Percentiles rank a stretch among this genome's conserved stretches.
These are phyloP conservation scores for Blepharisma stoltei DNA, from an alignment of 73 alveolate genomes.

Conservation along the genomic window DNA sequence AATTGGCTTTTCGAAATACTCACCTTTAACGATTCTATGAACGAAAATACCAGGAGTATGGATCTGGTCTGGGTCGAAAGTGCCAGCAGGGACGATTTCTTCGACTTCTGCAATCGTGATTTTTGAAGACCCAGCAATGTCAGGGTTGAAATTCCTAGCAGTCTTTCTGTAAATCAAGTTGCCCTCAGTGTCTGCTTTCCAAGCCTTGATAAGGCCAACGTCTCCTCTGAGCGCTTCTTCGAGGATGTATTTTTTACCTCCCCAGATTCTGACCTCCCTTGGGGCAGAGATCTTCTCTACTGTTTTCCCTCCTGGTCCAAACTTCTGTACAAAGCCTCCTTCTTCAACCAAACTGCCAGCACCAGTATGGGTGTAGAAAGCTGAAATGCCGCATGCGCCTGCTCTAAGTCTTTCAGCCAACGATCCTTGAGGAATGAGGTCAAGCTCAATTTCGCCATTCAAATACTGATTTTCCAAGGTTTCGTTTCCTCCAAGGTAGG, in stretches of 20 bases:
- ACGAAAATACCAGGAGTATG: conserved; percentile 89
- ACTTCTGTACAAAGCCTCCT: conserved; percentile 61
- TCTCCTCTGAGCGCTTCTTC: conserved; percentile 75
- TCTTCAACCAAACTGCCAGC: conserved; percentile 60
- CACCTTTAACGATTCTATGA: conserved; percentile 73
- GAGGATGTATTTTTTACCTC: conserved; percentile 64
- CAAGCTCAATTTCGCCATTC: conserved; percentile 82
- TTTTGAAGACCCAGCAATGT: conserved; percentile 70
- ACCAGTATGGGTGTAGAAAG: conserved; percentile 92
- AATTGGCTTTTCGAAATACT: conserved; percentile 52
- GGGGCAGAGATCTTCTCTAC: conserved; percentile 36
- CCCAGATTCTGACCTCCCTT: conserved; percentile 34
- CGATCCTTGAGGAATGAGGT: conserved; percentile 84
- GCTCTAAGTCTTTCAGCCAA: conserved; percentile 81
- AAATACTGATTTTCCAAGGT: conserved; percentile 66
- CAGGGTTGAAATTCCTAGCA: conserved; percentile 79
- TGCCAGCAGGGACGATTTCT: conserved; percentile 70
- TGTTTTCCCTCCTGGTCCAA: conserved; percentile 40
- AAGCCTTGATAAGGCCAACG: conserved; percentile 70
- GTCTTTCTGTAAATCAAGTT: conserved; percentile 67
- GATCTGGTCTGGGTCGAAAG: conserved; percentile 71
- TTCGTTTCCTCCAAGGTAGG: conserved; percentile 75
- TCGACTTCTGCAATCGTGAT: conserved; percentile 83
- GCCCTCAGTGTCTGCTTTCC: conserved; percentile 79
- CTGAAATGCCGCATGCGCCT: conserved; percentile 94